These are phyloP conservation scores for Calonectria leucothoes DNA, from an alignment of 2,329 filamentous ascomycete genomes.

Conservation along the genomic window DNA sequence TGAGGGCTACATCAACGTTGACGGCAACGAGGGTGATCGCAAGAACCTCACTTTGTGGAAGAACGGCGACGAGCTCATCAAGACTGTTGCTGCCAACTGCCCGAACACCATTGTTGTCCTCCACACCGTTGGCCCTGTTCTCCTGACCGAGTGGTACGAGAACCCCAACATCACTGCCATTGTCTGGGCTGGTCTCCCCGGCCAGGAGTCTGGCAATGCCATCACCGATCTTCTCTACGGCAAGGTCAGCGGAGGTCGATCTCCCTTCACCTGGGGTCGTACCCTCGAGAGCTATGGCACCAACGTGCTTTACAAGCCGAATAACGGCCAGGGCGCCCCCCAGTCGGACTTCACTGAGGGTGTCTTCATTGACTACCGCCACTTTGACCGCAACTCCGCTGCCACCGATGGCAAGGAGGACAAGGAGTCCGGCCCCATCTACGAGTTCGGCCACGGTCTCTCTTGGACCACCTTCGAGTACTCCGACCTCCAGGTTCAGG, in stretches of 20 bases:
- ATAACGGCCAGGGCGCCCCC: constrained; percentile 73
- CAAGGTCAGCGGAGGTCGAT: constrained; percentile 80
- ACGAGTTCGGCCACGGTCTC: constrained; percentile 84
- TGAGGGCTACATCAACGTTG: constrained; percentile 87
- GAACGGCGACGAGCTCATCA: constrained; percentile 82
- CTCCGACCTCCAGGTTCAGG: constrained; percentile 71
- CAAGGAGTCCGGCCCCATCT: constrained; percentile 68
- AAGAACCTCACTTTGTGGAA: constrained; percentile 94
- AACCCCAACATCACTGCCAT: constrained; percentile 86
- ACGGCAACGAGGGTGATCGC: constrained; percentile 87
- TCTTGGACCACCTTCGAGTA: constrained; percentile 85
- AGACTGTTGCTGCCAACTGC: constrained; percentile 80
- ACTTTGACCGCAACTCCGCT: constrained; percentile 72
- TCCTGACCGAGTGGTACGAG: constrained; percentile 80
- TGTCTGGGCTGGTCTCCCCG: constrained; percentile 83
- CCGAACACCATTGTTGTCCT: constrained; percentile 94
- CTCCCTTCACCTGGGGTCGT: constrained; percentile 83
- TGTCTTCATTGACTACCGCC: constrained; percentile 77
- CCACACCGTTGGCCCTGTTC: constrained; percentile 84
- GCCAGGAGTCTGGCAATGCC: constrained; percentile 85
- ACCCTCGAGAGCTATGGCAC: constrained; percentile 75
- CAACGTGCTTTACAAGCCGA: constrained; percentile 74
- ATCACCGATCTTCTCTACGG: constrained; percentile 89
- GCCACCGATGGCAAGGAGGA: constrained; percentile 36
- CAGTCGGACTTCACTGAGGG: constrained; percentile 83